Conservation (phyloP, 257 asterid genomes). For the Vinca minor region DNA sequence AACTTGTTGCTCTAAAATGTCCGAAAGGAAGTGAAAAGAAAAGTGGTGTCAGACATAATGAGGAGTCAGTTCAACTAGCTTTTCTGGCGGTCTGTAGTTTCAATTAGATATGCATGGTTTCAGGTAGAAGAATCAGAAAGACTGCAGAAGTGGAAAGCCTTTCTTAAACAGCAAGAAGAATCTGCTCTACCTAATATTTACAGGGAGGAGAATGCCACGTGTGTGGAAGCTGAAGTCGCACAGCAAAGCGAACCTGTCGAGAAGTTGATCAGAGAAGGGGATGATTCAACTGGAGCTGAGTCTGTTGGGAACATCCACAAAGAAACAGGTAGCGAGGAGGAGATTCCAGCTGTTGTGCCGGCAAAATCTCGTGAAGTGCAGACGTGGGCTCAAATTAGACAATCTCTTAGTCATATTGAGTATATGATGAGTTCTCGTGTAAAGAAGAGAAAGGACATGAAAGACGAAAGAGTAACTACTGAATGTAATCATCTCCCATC, state of each 20-base stretch:
- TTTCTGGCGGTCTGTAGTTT: slow-evolving; percentile 9
- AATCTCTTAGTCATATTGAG: slow-evolving; percentile 48
- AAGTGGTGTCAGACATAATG: background rate
- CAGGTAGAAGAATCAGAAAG: slow-evolving; percentile 95
- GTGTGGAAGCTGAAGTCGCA: slow-evolving; percentile 30
- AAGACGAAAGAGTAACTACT: slow-evolving; percentile 19
- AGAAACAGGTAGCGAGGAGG: slow-evolving; percentile 28
- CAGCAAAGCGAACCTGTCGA: slow-evolving; percentile 25
- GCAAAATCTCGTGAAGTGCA: slow-evolving; percentile 39
- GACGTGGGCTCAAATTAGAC: slow-evolving; percentile 61
- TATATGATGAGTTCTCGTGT: slow-evolving; percentile 58
- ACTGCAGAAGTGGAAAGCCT: slow-evolving; percentile 59
- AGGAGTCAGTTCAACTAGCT: background rate
- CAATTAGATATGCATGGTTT: slow-evolving; percentile 16
- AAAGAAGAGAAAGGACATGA: slow-evolving; percentile 39
- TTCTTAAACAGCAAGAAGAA: slow-evolving; percentile 55
- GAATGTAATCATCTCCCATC: slow-evolving; percentile 33
- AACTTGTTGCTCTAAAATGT: background rate
- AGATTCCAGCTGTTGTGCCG: slow-evolving; percentile 27
- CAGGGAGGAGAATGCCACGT: slow-evolving; percentile 21
- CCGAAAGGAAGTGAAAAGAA: background rate
- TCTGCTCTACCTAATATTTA: slow-evolving; percentile 22
- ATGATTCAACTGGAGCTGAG: slow-evolving; percentile 26
- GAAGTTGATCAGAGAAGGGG: slow-evolving; percentile 33
- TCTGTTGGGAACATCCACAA: slow-evolving; percentile 22